These are phyloP conservation scores for Rugosomyces carneus DNA, from an alignment of 1,284 basidiomycete species.

Conservation along the genomic window DNA sequence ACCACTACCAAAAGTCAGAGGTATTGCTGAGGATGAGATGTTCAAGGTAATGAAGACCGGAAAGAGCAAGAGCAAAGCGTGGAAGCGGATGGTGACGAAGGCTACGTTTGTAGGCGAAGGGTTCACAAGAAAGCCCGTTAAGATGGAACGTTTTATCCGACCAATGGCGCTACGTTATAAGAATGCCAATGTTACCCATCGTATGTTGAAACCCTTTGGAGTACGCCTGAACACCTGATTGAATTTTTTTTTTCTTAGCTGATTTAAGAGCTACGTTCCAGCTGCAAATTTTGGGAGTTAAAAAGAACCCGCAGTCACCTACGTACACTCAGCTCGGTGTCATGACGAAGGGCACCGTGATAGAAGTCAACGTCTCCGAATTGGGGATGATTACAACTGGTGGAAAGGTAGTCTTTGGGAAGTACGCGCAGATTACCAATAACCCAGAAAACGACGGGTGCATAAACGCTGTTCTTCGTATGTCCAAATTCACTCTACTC, in stretches of 20 bases:
- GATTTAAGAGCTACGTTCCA: slow-evolving; percentile 99
- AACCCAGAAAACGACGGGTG: slow-evolving; percentile 97
- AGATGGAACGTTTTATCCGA: slow-evolving; percentile 97
- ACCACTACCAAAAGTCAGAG: slow-evolving; percentile 93
- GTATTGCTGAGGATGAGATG: slow-evolving; percentile 99
- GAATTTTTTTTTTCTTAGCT: slow-evolving; percentile 41
- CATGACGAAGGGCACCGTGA: slow-evolving; percentile 96
- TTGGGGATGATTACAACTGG: slow-evolving; percentile 98
- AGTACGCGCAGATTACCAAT: slow-evolving; percentile 96
- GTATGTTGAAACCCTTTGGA: slow-evolving; percentile 42
- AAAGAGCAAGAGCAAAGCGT: slow-evolving; percentile 93
- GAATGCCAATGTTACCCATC: slow-evolving; percentile 99
- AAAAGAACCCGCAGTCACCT: slow-evolving; percentile 99
- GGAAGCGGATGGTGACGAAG: slow-evolving; percentile 99
- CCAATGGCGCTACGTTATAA: slow-evolving; percentile 98
- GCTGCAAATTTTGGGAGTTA: slow-evolving; percentile 95
- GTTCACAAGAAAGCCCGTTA: slow-evolving; percentile 97
- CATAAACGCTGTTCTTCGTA: slow-evolving; percentile 87
- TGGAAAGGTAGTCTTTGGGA: slow-evolving; percentile 88
- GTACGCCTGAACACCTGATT: slow-evolving; percentile 1
- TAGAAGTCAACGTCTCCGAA: slow-evolving; percentile 98
- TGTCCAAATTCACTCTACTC: slow-evolving; percentile 27
- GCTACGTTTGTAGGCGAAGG: slow-evolving; percentile 98
- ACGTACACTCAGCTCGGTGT: slow-evolving; percentile 96
- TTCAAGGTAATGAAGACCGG: slow-evolving; percentile 99